Evolutionary conservation across 2,329 filamentous ascomycete genomes (phyloP).

Genomic region (Exophiala mesophila): DNA sequence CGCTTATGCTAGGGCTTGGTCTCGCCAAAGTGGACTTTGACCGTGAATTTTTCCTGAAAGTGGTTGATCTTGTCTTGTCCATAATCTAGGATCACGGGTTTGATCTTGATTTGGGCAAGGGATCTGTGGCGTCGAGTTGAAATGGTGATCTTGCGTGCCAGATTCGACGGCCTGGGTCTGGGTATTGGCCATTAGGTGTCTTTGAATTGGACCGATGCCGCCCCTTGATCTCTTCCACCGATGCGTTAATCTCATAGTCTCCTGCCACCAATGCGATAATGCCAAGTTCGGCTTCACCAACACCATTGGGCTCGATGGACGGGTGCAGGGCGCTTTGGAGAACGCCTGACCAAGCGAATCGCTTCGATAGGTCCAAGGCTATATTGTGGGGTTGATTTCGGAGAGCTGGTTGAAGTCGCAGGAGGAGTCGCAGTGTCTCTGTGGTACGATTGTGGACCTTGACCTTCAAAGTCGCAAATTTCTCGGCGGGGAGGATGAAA

Average conservation of each 20-base stretch:
- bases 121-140: constrained; percentile 27
- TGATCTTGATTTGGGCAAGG: not conserved
- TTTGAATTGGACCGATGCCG: constrained; percentile 7
- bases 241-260: constrained; percentile 74
- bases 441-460: constrained; percentile 68
- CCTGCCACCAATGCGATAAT: constrained; percentile 73
- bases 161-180: constrained; percentile 26
- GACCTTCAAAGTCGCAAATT: constrained; percentile 66
- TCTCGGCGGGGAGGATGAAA: constrained; percentile 51
- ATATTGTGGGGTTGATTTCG: constrained; percentile 66
- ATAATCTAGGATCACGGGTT: constrained; percentile 17
- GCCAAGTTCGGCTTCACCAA: constrained; percentile 60
- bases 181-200: not conserved
- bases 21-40: constrained; percentile 28
- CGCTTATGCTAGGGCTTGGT: constrained; percentile 48
- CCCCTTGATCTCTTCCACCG: constrained; percentile 67
- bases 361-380: constrained; percentile 75
- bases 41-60: constrained; percentile 23
- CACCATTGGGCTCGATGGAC: constrained; percentile 54
- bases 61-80: constrained; percentile 25
- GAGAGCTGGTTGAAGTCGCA: constrained; percentile 72
- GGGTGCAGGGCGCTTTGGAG: constrained; percentile 67
- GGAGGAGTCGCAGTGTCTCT: constrained; percentile 62
- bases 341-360: constrained; percentile 78
- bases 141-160: constrained; percentile 33